Conservation (phyloP, 2,329 filamentous ascomycete genomes). For the Colletotrichum sp. region DNA sequence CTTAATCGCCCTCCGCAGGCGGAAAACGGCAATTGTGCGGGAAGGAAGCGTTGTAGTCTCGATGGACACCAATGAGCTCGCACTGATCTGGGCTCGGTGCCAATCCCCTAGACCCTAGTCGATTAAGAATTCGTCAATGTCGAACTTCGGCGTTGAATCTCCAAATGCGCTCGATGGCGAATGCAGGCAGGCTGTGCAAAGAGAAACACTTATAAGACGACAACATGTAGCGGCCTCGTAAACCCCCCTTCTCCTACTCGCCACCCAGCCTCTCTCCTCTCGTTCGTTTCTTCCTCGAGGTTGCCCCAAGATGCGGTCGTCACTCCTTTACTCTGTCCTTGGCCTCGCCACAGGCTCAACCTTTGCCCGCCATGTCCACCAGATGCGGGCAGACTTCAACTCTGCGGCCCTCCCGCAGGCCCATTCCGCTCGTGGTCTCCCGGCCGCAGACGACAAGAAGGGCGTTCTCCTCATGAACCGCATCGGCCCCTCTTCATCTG, state of each 20-base stretch:
- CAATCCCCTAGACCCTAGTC: not conserved
- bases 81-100: not conserved
- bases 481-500: constrained; percentile 2
- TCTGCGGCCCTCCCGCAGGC: not conserved
- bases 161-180: not conserved
- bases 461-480: constrained; percentile 13
- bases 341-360: not conserved
- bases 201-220: not conserved
- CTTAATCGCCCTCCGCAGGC: not conserved
- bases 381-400: constrained; percentile 3
- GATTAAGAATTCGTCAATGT: not conserved
- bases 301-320: constrained; percentile 3
- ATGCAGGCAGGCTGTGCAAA: not conserved
- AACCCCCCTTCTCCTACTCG: not conserved
- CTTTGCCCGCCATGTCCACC: not conserved
- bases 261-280: not conserved
- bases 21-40: constrained; percentile 1
- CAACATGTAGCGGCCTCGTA: not conserved
- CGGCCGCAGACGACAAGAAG: constrained; percentile 11
- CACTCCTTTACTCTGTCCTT: not conserved
- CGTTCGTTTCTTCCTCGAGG: not conserved
- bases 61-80: not conserved
- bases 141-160: not conserved
- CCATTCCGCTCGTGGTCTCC: constrained; percentile 7
- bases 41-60: not conserved